Conservation (phyloP, 2,329 filamentous ascomycete genomes). For the Fusarium clavum region DNA sequence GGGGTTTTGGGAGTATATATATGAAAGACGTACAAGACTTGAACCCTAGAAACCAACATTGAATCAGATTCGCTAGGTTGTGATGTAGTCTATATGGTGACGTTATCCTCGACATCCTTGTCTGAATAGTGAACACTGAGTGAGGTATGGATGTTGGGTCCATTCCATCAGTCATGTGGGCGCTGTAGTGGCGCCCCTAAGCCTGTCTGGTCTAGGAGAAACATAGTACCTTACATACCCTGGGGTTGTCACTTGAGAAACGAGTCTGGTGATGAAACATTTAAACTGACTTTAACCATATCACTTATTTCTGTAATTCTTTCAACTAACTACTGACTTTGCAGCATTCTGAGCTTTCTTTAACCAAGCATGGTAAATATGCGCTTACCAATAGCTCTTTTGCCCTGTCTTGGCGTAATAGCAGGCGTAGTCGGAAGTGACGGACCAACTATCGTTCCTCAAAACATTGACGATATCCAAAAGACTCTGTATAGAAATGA, state of each 20-base stretch:
- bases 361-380: conserved; percentile 1
- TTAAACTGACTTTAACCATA: neutral
- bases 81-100: conserved; percentile 9
- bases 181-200: conserved; percentile 19
- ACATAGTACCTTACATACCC: conserved; percentile 4
- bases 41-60: neutral
- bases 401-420: conserved; percentile 23
- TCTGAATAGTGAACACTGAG: neutral
- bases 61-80: neutral
- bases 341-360: neutral
- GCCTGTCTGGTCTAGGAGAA: conserved; percentile 9
- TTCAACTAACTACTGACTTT: neutral
- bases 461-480: conserved; percentile 15
- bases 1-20: neutral
- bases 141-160: neutral
- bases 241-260: conserved; percentile 17
- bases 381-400: conserved; percentile 14
- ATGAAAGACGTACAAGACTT: neutral
- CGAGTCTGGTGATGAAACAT: conserved; percentile 22
- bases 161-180: conserved; percentile 34
- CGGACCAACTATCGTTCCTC: conserved; percentile 9
- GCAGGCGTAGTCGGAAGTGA: conserved; percentile 14
- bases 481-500: conserved; percentile 19
- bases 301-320: neutral
- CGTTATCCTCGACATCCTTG: conserved; percentile 26